phyloP scores from a whole-genome alignment of 1,284 basidiomycete genomes.

The Wallemia hederae region DNA sequence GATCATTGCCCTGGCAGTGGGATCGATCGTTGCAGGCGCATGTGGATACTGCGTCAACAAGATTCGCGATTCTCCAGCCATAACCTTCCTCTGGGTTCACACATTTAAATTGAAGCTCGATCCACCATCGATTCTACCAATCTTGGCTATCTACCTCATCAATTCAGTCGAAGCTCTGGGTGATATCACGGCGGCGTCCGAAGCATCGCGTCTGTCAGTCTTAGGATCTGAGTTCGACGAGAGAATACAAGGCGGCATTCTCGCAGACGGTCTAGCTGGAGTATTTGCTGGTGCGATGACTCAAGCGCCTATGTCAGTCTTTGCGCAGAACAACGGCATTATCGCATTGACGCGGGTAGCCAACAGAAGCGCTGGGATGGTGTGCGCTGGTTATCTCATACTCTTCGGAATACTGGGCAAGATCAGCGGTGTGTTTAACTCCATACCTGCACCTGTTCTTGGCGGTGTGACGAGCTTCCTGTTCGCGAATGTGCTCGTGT shows the following conservation, averaged over 20 bases:
- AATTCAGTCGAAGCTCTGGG: constrained; percentile 57
- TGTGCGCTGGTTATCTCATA: constrained; percentile 4
- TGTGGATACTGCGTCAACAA: constrained; percentile 35
- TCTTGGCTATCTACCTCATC: constrained; percentile 39
- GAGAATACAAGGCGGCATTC: constrained; percentile 52
- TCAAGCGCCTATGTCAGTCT: constrained; percentile 41
- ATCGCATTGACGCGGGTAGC: constrained; percentile 50
- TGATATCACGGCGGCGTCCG: constrained; percentile 55
- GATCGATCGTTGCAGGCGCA: constrained; percentile 35
- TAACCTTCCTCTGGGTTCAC: constrained; percentile 43
- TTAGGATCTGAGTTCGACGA: constrained; percentile 42
- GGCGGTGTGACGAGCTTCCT: constrained; percentile 58
- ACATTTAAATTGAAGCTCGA: constrained; percentile 52
- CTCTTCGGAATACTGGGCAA: constrained; percentile 27
- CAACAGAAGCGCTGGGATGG: constrained; percentile 30
- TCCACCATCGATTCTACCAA: constrained; percentile 48
- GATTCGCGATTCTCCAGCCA: constrained; percentile 34
- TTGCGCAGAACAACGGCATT: constrained; percentile 58
- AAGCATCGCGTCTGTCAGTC: constrained; percentile 40
- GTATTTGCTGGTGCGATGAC: constrained; percentile 50
- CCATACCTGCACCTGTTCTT: constrained; percentile 49
- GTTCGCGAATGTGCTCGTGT: constrained; percentile 28
- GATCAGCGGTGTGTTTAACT: constrained; percentile 44
- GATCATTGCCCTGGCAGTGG: constrained; percentile 13
- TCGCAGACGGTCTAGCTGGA: constrained; percentile 38